Evolutionary conservation across 495 filamentous ascomycete species (phyloP), one percentile per base, ranked within the genome.

Genomic region (Jackrogersella multiformis): DNA sequence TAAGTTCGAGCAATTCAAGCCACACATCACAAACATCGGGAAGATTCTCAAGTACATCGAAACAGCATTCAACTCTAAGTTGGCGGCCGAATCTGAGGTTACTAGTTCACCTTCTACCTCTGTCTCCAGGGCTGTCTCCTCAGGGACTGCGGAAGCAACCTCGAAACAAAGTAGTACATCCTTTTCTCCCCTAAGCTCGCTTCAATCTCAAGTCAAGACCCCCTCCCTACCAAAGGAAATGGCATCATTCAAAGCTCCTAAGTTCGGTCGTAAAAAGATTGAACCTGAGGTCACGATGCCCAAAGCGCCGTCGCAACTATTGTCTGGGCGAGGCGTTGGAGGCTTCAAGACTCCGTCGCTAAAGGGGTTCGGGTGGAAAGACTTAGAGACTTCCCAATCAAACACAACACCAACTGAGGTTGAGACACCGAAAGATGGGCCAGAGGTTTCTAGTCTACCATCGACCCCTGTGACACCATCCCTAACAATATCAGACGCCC

Each of bases 41-140:
- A 79, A 76, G 62, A 70, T 79, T 18, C 56, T 76, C 21, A 68
- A 66, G 12, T 79, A 74, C 56, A 61, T 76, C 21, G 39, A 71
- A 53, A 68, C 45, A 1, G 60, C 58, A 58, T 63, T 67, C 28
- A 46, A 46, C 8, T 42, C 39, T 15, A 49, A 56, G 8, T 23
- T 21, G 5, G 21, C 0, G 6, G 41, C 2, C 9, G 32, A 21
- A 28, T 2, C 49, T 21, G 16, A 62, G 15, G 8, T 34, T n/a
- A 30, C 34, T 9, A 34, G 20, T 30, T 49, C 51, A 5, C 15
- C 51, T 15, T 39, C 60, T 23, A 39, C 41, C 2, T 38, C 39
- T 21, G 15, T n/a, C 9, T 34, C 30, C 23, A 32, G 36, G 34
- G 34, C 46, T 21, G 34, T 16, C 6, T 5, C 0, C 10, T 12